These are phyloP conservation scores for Jamesozyma jinghongensis DNA, from an alignment of 805 yeast genomes.

Conservation along the genomic window DNA sequence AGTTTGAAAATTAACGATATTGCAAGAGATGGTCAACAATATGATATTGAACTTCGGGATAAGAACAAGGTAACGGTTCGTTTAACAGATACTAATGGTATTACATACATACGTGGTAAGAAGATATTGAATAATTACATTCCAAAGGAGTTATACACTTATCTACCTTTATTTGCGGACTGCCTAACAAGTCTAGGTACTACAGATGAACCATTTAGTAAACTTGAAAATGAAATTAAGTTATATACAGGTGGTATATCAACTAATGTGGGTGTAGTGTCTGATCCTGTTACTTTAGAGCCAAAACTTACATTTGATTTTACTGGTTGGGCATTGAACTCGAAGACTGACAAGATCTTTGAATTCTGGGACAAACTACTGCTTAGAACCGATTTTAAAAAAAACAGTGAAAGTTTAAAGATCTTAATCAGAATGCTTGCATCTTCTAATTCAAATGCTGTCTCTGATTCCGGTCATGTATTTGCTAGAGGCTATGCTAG, in stretches of 20 bases:
- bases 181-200: constrained; percentile 90
- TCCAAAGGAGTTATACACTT: constrained; percentile 56
- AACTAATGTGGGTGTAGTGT: constrained; percentile 47
- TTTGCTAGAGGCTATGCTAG: constrained; percentile 65
- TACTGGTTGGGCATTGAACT: constrained; percentile 61
- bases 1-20: constrained; percentile 69
- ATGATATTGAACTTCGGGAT: constrained; percentile 28
- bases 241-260: constrained; percentile 77
- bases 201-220: constrained; percentile 53
- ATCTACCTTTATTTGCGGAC: constrained; percentile 65
- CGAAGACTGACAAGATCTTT: constrained; percentile 51
- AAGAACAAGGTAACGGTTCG: constrained; percentile 34
- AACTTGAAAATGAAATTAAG: constrained; percentile 77
- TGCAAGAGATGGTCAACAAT: constrained; percentile 41
- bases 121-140: constrained; percentile 46
- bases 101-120: constrained; percentile 65
- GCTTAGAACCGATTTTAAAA: constrained; percentile 52
- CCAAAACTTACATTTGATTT: constrained; percentile 48
- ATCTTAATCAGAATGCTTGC: constrained; percentile 65
- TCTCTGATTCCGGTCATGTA: constrained; percentile 83
- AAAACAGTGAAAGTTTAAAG: constrained; percentile 56
- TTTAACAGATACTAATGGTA: constrained; percentile 67
- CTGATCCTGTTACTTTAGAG: constrained; percentile 44
- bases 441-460: constrained; percentile 65
- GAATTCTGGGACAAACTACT: constrained; percentile 64